Percentiles rank a stretch among this genome's conserved stretches.
phyloP scores from a whole-genome alignment of 768 basidiomycete species.

The Imleria badia region DNA sequence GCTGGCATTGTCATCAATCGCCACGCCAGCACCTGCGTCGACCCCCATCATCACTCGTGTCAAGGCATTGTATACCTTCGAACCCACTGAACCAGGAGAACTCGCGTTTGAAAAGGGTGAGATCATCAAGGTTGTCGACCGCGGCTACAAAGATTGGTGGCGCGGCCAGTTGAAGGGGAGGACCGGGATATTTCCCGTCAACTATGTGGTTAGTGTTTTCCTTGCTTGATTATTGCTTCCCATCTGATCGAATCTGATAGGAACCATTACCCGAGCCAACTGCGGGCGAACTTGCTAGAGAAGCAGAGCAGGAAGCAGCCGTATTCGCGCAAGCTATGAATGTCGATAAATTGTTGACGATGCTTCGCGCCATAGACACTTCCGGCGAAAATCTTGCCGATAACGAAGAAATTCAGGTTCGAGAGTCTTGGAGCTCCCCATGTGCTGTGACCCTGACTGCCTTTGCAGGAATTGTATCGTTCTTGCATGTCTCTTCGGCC shows the following conservation, averaged over 20 bases:
- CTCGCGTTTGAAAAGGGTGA: slow-evolving; percentile 91
- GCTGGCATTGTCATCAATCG: slow-evolving; percentile 19
- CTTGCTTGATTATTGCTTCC: neutral
- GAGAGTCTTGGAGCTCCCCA: slow-evolving; percentile 12
- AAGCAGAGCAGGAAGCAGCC: slow-evolving; percentile 83
- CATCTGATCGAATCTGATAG: slow-evolving; percentile 35
- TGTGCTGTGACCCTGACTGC: slow-evolving; percentile 4
- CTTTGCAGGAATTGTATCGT: slow-evolving; percentile 78
- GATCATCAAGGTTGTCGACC: slow-evolving; percentile 91
- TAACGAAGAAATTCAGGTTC: slow-evolving; percentile 84
- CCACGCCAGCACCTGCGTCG: slow-evolving; percentile 14
- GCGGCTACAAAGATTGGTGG: slow-evolving; percentile 97
- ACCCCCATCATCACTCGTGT: slow-evolving; percentile 71
- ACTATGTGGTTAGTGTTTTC: slow-evolving; percentile 75
- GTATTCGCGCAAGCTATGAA: slow-evolving; percentile 86
- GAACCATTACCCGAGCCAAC: slow-evolving; percentile 87
- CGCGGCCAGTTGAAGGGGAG: slow-evolving; percentile 85
- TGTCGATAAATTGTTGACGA: slow-evolving; percentile 75
- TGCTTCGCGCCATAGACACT: slow-evolving; percentile 74
- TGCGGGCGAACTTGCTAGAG: slow-evolving; percentile 67
- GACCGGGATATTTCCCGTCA: slow-evolving; percentile 95
- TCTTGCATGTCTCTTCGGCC: slow-evolving; percentile 86
- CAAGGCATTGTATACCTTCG: slow-evolving; percentile 84
- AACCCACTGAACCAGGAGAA: slow-evolving; percentile 85
- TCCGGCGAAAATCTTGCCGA: slow-evolving; percentile 83